Conservation (phyloP, 768 basidiomycete genomes). For the Grammothele lineata region DNA sequence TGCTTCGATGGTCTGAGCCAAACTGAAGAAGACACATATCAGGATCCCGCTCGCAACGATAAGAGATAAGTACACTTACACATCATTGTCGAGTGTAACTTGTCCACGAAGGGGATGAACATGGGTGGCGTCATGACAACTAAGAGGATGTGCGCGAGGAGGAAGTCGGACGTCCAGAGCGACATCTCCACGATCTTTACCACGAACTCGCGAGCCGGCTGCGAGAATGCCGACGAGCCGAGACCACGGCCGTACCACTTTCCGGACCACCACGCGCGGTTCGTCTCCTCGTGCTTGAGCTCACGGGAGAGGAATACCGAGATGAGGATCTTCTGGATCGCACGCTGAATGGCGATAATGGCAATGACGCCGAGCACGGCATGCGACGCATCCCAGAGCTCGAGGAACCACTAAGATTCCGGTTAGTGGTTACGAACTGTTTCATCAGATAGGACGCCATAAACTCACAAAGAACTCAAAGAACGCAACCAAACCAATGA, state of each 20-base stretch:
- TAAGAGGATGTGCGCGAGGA: slow-evolving; percentile 79
- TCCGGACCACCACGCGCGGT: slow-evolving; percentile 99
- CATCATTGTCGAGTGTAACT: slow-evolving; percentile 88
- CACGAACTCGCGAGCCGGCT: slow-evolving; percentile 94
- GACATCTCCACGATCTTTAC: slow-evolving; percentile 99
- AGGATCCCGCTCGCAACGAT: slow-evolving; percentile 9
- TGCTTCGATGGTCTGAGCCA: slow-evolving; percentile 96
- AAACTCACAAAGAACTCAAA: slow-evolving; percentile 92
- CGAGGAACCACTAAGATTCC: slow-evolving; percentile 81
- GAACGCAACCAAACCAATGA: slow-evolving; percentile 82
- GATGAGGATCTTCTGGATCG: slow-evolving; percentile 92
- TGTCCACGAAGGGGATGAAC: slow-evolving; percentile 84
- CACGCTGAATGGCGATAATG: slow-evolving; percentile 86
- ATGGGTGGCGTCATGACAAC: slow-evolving; percentile 83
- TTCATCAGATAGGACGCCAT: slow-evolving; percentile 9
- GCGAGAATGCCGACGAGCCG: slow-evolving; percentile 88
- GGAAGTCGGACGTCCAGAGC: slow-evolving; percentile 93
- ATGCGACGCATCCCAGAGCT: slow-evolving; percentile 95
- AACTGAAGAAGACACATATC: slow-evolving; percentile 41
- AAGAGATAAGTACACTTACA: slow-evolving; percentile 49
- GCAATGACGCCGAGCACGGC: slow-evolving; percentile 91
- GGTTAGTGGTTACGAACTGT: neutral
- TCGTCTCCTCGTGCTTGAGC: slow-evolving; percentile 98
- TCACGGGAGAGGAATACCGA: slow-evolving; percentile 93
- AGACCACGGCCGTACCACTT: slow-evolving; percentile 96